These are phyloP conservation scores for Monosporascus sp. DNA, from an alignment of 2,329 filamentous ascomycete genomes.

Conservation along the genomic window DNA sequence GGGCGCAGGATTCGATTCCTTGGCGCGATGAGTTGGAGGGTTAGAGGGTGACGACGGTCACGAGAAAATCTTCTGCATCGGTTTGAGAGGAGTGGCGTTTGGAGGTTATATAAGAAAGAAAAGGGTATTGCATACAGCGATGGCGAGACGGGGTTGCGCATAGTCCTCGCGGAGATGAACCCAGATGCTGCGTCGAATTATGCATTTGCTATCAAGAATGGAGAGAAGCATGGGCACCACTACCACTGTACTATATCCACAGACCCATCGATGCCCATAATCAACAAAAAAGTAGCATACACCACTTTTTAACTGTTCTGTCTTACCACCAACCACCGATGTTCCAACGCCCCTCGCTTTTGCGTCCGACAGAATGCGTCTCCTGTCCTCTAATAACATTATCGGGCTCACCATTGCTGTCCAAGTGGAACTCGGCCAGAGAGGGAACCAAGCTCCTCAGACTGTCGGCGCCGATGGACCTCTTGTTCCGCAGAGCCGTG, in stretches of 20 bases:
- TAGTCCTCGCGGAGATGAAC: too few species aligned
- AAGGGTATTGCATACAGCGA: background rate
- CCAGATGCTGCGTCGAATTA: background rate
- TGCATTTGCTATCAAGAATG: background rate
- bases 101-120: background rate
- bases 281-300: background rate
- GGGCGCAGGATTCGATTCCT: conserved; percentile 63
- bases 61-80: background rate
- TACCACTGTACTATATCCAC: background rate
- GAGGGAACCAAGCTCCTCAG: conserved; percentile 25
- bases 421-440: conserved; percentile 11
- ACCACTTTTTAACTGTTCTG: background rate
- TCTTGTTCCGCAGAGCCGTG: conserved; percentile 20
- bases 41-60: background rate
- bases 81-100: background rate
- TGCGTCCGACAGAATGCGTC: conserved; percentile 6
- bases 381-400: conserved; percentile 6
- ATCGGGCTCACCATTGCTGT: conserved; percentile 9
- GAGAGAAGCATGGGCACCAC: background rate
- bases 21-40: conserved; percentile 47
- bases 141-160: too few species aligned
- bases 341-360: conserved; percentile 21
- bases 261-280: background rate
- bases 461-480: conserved; percentile 24
- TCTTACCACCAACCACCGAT: conserved; percentile 21